Evolutionary conservation across 2,329 filamentous ascomycete genomes (phyloP), one percentile per base, ranked within the genome.

Genomic region (Talaromyces verruculosus): DNA sequence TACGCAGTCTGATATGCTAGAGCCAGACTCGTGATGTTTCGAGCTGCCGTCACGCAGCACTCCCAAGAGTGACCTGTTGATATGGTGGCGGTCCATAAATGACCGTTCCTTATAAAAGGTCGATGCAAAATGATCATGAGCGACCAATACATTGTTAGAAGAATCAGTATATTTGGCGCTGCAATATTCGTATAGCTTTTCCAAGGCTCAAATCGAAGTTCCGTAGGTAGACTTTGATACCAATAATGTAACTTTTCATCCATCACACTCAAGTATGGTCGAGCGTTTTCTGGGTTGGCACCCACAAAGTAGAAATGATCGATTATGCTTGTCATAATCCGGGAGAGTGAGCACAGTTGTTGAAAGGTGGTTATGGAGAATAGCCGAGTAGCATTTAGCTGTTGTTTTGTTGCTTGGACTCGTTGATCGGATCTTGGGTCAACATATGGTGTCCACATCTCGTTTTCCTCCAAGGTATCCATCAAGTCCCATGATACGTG

Each of bases 71-170:
- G 30, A 41, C 62, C 67, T 8, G 71, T 70, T 15, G 71, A 69
- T 2, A 10, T 19, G 17, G 19, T 43, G 17, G 17, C 41, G 7
- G n/a, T 43, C 41, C 72, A 70, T 3, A 75, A 68, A 62, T 77
- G 73, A 10, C 74, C 73, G 53, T 73, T 70, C 4, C 69, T 76
- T 0, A 82, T 74, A 68, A 83, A 82, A 0, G 81, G 80, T 0
- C 81, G 78, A 65, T 83, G 79, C 10, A 83, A 75, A 0, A 83
- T 72, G 55, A 83, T 82, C 10, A 77, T 74, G 13, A 83, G 74
- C 4, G 79, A 77, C 66, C 82, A 73, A 67, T 80, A 83, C 70
- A 76, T 72, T 19, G 41, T 19, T 10, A 43, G 41, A 43, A 43
- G 41, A 43, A 43, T 43, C n/a, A 43, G 41, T 19, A 43, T 19